Percentiles rank a stretch among this genome's conserved stretches.
These are phyloP conservation scores for Colletotrichum sp. DNA, from an alignment of 2,329 filamentous ascomycete species.

Conservation along the genomic window DNA sequence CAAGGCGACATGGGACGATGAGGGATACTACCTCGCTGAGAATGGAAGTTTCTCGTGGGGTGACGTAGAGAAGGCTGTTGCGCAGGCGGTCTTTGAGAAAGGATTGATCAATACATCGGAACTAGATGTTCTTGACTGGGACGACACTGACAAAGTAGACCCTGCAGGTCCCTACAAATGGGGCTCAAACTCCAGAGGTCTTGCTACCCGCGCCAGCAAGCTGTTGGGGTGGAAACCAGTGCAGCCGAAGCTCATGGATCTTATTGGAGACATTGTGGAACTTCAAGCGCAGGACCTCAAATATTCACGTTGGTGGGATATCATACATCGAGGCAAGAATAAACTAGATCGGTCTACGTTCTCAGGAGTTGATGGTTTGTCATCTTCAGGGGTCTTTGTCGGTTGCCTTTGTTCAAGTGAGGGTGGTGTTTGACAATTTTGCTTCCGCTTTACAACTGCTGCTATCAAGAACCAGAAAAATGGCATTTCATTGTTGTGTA, in stretches of 20 bases:
- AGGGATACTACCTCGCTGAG: not conserved
- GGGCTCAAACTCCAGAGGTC: not conserved
- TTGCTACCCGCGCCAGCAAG: not conserved
- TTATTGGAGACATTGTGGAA: not conserved
- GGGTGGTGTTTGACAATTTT: not conserved
- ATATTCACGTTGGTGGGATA: fast-evolving
- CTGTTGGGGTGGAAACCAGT: not conserved
- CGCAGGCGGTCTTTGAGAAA: not conserved
- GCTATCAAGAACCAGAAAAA: fast-evolving
- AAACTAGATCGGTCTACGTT: fast-evolving
- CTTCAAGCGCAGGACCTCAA: not conserved
- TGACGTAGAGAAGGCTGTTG: not conserved
- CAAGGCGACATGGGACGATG: not conserved
- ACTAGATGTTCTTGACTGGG: not conserved
- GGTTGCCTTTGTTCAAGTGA: not conserved
- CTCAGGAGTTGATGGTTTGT: not conserved
- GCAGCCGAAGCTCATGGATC: not conserved
- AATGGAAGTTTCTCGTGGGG: not conserved
- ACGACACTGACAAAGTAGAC: fast-evolving
- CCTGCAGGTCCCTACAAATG: fast-evolving
- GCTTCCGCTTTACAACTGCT: not conserved
- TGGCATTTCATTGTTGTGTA: not conserved
- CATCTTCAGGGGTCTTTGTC: not conserved
- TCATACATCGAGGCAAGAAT: fast-evolving
- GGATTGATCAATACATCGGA: not conserved